Evolutionary conservation across 176 grass and related monocot genomes (phyloP).

Genomic region (Saccharum officinarum): DNA sequence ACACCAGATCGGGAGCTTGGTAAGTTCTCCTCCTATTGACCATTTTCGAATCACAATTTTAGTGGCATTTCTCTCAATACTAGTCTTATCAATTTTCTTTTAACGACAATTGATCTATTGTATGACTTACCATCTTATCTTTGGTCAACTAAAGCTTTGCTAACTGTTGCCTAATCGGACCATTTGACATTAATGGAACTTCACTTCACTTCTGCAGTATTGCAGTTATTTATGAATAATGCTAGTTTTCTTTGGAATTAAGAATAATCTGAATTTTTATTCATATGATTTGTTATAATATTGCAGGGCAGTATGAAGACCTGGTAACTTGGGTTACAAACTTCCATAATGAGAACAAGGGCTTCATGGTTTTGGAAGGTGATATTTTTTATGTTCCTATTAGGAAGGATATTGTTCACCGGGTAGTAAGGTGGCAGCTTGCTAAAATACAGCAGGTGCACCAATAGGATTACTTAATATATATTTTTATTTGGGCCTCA

Average conservation of each 20-base stretch:
- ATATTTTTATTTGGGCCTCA: background rate
- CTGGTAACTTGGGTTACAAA: slow-evolving; percentile 78
- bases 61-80: too few species aligned
- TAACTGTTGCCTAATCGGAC: background rate
- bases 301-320: slow-evolving; percentile 73
- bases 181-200: background rate
- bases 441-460: slow-evolving; percentile 65
- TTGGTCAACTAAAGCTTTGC: background rate
- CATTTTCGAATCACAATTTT: too few species aligned
- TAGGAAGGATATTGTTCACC: slow-evolving; percentile 89
- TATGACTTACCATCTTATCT: background rate
- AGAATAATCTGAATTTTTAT: background rate
- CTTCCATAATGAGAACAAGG: slow-evolving; percentile 82
- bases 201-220: background rate
- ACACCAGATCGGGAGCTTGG: slow-evolving; percentile 54
- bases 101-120: background rate
- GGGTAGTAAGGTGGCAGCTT: slow-evolving; percentile 87
- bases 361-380: slow-evolving; percentile 88
- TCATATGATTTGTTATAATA: background rate
- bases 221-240: background rate
- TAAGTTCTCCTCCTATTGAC: too few species aligned
- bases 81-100: too few species aligned
- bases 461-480: background rate
- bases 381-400: slow-evolving; percentile 94
- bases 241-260: background rate